Percentiles rank a stretch among this genome's conserved stretches.
Evolutionary conservation across 306 rosid species (phyloP).

Genomic region (Citrullus mucosospermus): DNA sequence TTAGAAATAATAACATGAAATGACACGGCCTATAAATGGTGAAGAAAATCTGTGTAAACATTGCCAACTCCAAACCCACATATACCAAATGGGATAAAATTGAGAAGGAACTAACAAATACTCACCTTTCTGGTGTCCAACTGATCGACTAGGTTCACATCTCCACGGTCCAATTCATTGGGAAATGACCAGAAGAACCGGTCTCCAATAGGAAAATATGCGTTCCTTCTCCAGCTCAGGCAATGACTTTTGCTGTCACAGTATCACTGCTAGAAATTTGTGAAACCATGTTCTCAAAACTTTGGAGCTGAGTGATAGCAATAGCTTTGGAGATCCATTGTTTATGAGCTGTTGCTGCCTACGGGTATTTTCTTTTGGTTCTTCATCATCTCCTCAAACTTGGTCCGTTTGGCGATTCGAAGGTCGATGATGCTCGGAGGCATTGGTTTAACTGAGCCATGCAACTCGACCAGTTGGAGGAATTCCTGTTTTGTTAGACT

Average conservation of each 20-base stretch:
- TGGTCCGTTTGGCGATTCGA: conserved; percentile 40
- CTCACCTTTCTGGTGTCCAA: not conserved
- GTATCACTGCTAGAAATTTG: not conserved
- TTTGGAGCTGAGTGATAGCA: not conserved
- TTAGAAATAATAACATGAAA: not conserved
- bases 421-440: conserved; percentile 61
- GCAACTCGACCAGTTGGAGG: conserved; percentile 48
- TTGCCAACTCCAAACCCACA: not conserved
- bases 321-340: not conserved
- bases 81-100: not conserved
- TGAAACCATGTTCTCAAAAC: not conserved
- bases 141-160: not conserved
- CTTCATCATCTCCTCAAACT: conserved; percentile 32
- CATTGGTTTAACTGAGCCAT: conserved; percentile 48
- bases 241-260: not conserved
- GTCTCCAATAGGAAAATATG: not conserved
- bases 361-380: conserved; percentile 15
- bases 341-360: not conserved
- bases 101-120: not conserved
- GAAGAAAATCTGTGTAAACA: not conserved
- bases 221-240: not conserved
- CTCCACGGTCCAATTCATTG: not conserved
- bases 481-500: conserved; percentile 70
- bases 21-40: not conserved
- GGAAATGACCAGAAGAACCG: not conserved